Evolutionary conservation across 192 early-diverging fungal species (phyloP).

Genomic region (Coemansia sp.): DNA sequence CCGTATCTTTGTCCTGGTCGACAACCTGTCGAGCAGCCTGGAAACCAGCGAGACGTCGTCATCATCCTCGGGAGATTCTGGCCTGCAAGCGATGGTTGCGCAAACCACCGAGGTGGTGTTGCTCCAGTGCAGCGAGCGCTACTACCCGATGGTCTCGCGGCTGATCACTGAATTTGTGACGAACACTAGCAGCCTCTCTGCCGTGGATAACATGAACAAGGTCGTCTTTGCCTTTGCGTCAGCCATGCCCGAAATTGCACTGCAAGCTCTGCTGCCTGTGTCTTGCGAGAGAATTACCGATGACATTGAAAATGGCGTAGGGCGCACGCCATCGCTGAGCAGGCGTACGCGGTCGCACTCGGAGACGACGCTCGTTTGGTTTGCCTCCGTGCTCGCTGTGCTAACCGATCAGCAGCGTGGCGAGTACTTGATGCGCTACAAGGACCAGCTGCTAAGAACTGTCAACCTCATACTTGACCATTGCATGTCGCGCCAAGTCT

Average conservation of each 20-base stretch:
- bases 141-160: conserved; percentile 49
- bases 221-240: conserved; percentile 33
- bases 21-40: conserved; percentile 43
- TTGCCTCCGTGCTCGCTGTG: conserved; percentile 26
- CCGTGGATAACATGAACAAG: conserved; percentile 32
- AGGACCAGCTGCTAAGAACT: conserved; percentile 12
- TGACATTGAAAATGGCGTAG: conserved; percentile 47
- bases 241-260: conserved; percentile 44
- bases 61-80: conserved; percentile 19
- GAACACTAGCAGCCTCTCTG: conserved; percentile 47
- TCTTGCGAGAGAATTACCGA: conserved; percentile 45
- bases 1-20: conserved; percentile 71
- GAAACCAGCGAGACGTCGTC: conserved; percentile 16
- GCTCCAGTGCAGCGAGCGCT: conserved; percentile 44
- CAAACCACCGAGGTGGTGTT: conserved; percentile 37
- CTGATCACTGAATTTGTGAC: conserved; percentile 44
- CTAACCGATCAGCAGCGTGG: conserved; percentile 26
- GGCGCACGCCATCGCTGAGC: conserved; percentile 39
- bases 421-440: conserved; percentile 28
- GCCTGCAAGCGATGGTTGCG: conserved; percentile 26
- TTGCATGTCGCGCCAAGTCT: conserved; percentile 43
- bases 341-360: conserved; percentile 33
- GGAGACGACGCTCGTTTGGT: conserved; percentile 52
- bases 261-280: conserved; percentile 24
- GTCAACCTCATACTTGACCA: conserved; percentile 26